Evolutionary conservation across 352 stramenopile genomes (phyloP), one percentile per base, ranked within the genome.

Genomic region (Phytopythium cucurbitacearum): DNA sequence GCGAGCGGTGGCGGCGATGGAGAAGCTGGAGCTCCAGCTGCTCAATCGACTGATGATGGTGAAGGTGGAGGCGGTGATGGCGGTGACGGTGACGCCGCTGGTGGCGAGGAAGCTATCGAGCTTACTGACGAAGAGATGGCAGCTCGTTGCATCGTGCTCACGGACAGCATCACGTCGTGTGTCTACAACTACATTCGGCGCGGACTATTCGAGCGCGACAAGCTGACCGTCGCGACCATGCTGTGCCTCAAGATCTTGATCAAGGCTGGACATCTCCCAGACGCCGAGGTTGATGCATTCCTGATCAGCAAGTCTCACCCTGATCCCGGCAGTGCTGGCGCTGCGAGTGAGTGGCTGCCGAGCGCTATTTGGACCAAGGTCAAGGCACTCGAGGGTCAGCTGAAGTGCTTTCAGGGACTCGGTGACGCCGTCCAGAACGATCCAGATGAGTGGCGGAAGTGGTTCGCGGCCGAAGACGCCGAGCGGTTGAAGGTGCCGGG

Each of bases 341-440:
- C 89, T 0, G 82, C 97, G 7, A 90, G 85, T 8, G 94, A 98
- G 57, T 98, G 95, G 95, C 69, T 98, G 7, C 86, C 91, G 0
- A 64, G 70, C 8, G 56, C 73, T 3, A 84, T 98, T 12, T 98
- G 94, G 92, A 73, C 83, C 6, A 96, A 96, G 54, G 63, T 98
- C 48, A 98, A 98, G 61, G 94, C 93, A 9, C 63, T 98, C 0
- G 94, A 98, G 51, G 74, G 66, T 15, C 37, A 53, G 7, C 75
- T 97, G 43, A 97, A 97, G 53, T 85, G 78, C 21, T 98, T 98
- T 57, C 67, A 91, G 45, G 90, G 87, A 39, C 64, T 99, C 7
- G 94, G 94, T 6, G 96, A 99, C 69, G 87, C 80, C 16, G 97
- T 99, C 64, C 97, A 99, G 62, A 97, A 92, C 47, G 95, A 99